Conservation (phyloP, 345 rosid species). For the Adansonia digitata region DNA sequence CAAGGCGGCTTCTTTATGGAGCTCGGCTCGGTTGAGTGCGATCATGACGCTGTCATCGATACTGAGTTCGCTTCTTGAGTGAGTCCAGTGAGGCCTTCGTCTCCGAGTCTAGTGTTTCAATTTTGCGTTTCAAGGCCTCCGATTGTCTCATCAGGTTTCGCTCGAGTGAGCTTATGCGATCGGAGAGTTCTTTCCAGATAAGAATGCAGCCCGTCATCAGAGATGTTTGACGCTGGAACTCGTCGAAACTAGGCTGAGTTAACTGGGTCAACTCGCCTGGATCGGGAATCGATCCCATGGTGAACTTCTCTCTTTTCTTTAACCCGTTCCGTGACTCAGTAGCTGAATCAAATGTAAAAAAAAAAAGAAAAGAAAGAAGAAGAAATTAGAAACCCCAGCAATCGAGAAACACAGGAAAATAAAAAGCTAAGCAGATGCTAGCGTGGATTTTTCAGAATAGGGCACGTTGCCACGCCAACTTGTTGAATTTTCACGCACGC, state of each 20-base stretch:
- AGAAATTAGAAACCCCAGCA: conserved; percentile 34
- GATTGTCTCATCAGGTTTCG: conserved; percentile 72
- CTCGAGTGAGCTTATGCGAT: conserved; percentile 84
- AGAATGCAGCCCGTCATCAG: conserved; percentile 98
- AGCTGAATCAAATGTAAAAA: neutral
- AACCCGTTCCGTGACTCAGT: conserved; percentile 19
- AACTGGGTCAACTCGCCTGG: conserved; percentile 79
- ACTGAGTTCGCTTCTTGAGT: conserved; percentile 75
- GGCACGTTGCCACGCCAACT: conserved; percentile 37
- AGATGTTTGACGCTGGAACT: conserved; percentile 88
- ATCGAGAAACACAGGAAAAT: conserved; percentile 17
- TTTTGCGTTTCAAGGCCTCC: conserved; percentile 69
- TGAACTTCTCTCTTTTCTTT: neutral
- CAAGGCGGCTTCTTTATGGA: conserved; percentile 44
- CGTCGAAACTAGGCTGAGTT: conserved; percentile 86
- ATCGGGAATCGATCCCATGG: conserved; percentile 96
- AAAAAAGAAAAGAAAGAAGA: conserved; percentile 10
- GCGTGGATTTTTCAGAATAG: conserved; percentile 35
- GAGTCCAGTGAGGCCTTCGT: conserved; percentile 73
- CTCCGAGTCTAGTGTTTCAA: conserved; percentile 58
- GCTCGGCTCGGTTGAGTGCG: conserved; percentile 55
- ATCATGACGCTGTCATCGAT: conserved; percentile 84
- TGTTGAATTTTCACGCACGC: neutral
- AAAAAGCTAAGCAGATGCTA: conserved; percentile 25
- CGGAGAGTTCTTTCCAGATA: conserved; percentile 97